Evolutionary conservation across 179 eudicot species (phyloP).

Genomic region (Spergularia azorica): DNA sequence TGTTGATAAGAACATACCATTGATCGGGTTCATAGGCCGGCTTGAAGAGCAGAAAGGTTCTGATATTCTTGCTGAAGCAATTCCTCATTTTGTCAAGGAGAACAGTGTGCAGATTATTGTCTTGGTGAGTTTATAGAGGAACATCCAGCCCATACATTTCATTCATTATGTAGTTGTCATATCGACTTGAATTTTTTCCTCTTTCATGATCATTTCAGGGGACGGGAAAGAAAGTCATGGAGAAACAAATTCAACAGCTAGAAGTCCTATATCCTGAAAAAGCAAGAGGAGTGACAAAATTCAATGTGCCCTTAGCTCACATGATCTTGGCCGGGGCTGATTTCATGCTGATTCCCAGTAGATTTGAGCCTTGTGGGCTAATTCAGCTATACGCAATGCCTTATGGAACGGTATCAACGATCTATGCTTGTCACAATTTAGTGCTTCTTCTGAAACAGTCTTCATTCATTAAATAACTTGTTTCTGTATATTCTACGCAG

Average conservation of each 20-base stretch:
- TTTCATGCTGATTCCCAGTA: conserved; percentile 75
- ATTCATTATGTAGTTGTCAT: background rate
- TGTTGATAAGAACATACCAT: conserved; percentile 57
- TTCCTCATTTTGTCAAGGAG: conserved; percentile 56
- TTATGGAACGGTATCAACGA: conserved; percentile 66
- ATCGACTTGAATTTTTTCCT: background rate
- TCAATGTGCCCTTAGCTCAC: conserved; percentile 77
- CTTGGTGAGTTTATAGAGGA: conserved; percentile 47
- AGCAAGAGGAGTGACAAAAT: conserved; percentile 80
- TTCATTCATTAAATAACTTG: background rate
- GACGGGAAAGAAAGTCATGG: conserved; percentile 82
- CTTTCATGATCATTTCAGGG: conserved; percentile 43
- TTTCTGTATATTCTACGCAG: conserved; percentile 30
- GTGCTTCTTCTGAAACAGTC: no score
- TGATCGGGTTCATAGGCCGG: conserved; percentile 91
- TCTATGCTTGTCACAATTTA: no score
- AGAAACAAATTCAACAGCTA: conserved; percentile 59
- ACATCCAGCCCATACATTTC: background rate
- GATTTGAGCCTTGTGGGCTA: conserved; percentile 97
- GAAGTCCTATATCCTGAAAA: conserved; percentile 63
- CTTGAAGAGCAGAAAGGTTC: conserved; percentile 96
- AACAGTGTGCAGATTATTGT: conserved; percentile 66
- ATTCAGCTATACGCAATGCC: conserved; percentile 91
- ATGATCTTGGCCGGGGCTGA: conserved; percentile 84
- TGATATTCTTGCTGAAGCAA: conserved; percentile 82